Base-by-base conservation (phyloP, 306 rosid species). In the Malus sylvestris region DNA sequence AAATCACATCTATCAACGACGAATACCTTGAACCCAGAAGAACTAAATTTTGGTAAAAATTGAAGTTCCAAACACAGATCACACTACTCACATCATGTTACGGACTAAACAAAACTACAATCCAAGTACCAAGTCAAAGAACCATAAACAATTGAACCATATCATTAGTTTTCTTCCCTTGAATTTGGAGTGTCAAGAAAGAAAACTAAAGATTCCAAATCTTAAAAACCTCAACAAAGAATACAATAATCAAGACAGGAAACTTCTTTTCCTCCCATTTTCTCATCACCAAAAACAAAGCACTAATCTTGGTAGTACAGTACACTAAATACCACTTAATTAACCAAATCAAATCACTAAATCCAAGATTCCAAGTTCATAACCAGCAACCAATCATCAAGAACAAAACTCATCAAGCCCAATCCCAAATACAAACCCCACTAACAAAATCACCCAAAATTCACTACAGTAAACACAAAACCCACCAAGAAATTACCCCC, bases 261-360 rank as follows among this genome's bases (percentile, higher is more conserved):
- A 32, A 44, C 7, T 45, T 49, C 16, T 60, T 73, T 53, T 29
- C 13, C 77, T 13, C 74, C 74, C 59, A 55, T 35, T 58, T 57
- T 79, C 71, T 59, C 80, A 61, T 23, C 74, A 73, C 65, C 80
- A 78, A 75, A 78, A 74, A 63, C 74, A 79, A 44, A 76, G 30
- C 64, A 76, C 59, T 59, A 77, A 40, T 66, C 49, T 8, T 10
- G 49, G 67, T 42, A 53, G 62, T 11, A 22, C 18, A 67, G 42
- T 61, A 67, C 57, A 77, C 77, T 29, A 15, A 67, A 66, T 46
- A 5, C 63, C 62, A 80, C 79, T 49, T 15, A 67, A 66, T 46
- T 10, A 57, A 51, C 75, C 74, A 80, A 80, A 67, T 78, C 19
- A 73, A 59, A 57, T 38, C 67, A 44, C 67, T 15, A 55, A 79